Conservation (phyloP, 495 filamentous ascomycete genomes). For the Mytilinidion resinicola region DNA sequence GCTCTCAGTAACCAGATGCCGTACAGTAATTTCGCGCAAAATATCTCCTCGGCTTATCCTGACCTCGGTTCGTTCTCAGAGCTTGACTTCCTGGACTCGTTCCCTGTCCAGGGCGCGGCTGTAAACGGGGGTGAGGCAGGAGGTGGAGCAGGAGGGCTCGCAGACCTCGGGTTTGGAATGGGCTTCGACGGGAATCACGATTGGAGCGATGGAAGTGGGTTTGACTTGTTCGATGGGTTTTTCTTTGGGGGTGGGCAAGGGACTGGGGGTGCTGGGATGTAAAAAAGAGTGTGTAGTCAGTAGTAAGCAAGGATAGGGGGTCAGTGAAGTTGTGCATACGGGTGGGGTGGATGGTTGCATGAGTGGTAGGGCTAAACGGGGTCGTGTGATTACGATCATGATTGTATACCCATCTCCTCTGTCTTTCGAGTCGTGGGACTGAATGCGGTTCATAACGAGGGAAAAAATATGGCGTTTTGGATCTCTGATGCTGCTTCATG, state of each 20-base stretch:
- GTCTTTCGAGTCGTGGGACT: not conserved
- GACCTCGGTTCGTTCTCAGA: slow-evolving; percentile 37
- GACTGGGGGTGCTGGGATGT: not conserved
- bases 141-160: slow-evolving; percentile 19
- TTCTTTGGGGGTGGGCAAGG: slow-evolving; percentile 60
- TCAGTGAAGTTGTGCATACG: not conserved
- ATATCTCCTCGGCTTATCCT: slow-evolving; percentile 17
- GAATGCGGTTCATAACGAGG: not conserved
- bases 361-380: not conserved
- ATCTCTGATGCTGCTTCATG: too few relatives aligned
- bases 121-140: slow-evolving; percentile 5
- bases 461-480: not conserved
- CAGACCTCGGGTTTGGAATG: slow-evolving; percentile 64
- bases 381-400: too few relatives aligned
- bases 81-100: slow-evolving; percentile 31
- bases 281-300: not conserved
- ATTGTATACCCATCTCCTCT: not conserved
- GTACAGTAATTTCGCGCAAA: slow-evolving; percentile 20
- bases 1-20: slow-evolving; percentile 18
- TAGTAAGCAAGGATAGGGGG: not conserved
- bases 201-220: slow-evolving; percentile 68
- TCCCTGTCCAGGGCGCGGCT: slow-evolving; percentile 22
- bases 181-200: slow-evolving; percentile 71
- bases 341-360: not conserved
- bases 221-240: slow-evolving; percentile 86